Base-by-base conservation (phyloP, 768 basidiomycete species). In the Hypholoma fasciculare region DNA sequence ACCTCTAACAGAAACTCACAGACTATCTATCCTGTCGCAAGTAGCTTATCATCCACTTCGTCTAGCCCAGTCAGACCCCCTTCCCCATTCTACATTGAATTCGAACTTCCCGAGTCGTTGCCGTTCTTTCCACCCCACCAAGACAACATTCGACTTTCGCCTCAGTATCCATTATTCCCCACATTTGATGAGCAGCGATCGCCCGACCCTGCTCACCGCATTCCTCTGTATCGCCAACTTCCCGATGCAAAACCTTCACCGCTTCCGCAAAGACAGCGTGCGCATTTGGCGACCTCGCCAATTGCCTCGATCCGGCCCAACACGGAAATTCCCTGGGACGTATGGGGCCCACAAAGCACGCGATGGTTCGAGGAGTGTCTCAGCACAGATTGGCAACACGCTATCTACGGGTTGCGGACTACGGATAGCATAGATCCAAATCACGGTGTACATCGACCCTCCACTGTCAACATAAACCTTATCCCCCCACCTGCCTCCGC, bases 301-400 rank as follows among this genome's bases (percentile, higher is more conserved):
- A 30, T 56, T 16, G 14, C 52, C 23, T 48, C 50, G 19, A 51
- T 58, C 62, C 59, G 49, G 14, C 49, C 57, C 37, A 54, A 50
- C 38, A 49, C 63, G 19, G 60, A 67, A 20, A 65, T 82, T 30
- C 73, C 78, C 3, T 84, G 82, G 82, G 72, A 77, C 7, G 69
- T 71, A 17, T 84, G 83, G 83, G 83, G 82, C 12, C 80, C 80
- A 1, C 65, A 68, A 36, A 77, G 71, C 61, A 83, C 82, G 8
- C 77, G 82, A 11, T 84, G 83, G 82, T 84, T 84, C 61, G 72
- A 75, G 54, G 81, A 82, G 61, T 70, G 70, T 49, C 63, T 80
- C 43, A 78, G 73, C 63, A 81, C 79, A 5, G 81, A 85, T 63
- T 83, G 82, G 82, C 81, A 84, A 65, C 79, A 82, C 61, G 79